A percentile compares a stretch with the other conserved stretches of the same genome.
These are phyloP conservation scores for Hordeum pubiflorum DNA, from an alignment of 202 grass and related monocot species.

Conservation along the genomic window DNA sequence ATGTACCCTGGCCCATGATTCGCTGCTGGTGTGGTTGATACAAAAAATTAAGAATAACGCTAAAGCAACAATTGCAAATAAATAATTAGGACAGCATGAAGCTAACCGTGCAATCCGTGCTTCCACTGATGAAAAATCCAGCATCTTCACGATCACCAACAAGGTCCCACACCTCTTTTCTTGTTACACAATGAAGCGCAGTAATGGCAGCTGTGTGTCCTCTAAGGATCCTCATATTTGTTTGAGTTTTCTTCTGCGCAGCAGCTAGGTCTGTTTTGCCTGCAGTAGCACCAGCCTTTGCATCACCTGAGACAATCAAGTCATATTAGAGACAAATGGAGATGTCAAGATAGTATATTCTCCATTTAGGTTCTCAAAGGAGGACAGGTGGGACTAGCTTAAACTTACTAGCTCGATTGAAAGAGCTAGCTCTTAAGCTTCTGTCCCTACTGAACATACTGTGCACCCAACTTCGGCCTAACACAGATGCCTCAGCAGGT, in stretches of 20 bases:
- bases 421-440: constrained; percentile 84
- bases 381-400: not conserved
- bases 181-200: constrained; percentile 89
- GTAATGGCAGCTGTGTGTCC: constrained; percentile 92
- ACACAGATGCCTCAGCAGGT: constrained; percentile 82
- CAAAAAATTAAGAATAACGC: constrained; percentile 10
- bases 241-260: constrained; percentile 83
- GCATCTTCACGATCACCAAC: constrained; percentile 99
- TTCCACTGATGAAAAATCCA: constrained; percentile 99
- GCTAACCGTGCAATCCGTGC: constrained; percentile 95
- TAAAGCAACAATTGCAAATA: constrained; percentile 18
- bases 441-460: constrained; percentile 99
- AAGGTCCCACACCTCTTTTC: constrained; percentile 98
- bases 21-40: not conserved
- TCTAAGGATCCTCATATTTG: constrained; percentile 92
- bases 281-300: constrained; percentile 41
- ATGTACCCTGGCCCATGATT: constrained; percentile 3
- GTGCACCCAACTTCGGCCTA: constrained; percentile 95
- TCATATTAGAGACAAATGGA: constrained; percentile 25
- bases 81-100: constrained; percentile 11
- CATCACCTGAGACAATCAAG: constrained; percentile 55
- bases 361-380: constrained; percentile 3
- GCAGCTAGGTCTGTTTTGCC: constrained; percentile 57
- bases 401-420: constrained; percentile 67
- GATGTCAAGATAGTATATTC: not conserved